A percentile compares a stretch with the other conserved stretches of the same genome.
Evolutionary conservation across 176 grass and related monocot species (phyloP).

Genomic region (Aechmea fasciata): DNA sequence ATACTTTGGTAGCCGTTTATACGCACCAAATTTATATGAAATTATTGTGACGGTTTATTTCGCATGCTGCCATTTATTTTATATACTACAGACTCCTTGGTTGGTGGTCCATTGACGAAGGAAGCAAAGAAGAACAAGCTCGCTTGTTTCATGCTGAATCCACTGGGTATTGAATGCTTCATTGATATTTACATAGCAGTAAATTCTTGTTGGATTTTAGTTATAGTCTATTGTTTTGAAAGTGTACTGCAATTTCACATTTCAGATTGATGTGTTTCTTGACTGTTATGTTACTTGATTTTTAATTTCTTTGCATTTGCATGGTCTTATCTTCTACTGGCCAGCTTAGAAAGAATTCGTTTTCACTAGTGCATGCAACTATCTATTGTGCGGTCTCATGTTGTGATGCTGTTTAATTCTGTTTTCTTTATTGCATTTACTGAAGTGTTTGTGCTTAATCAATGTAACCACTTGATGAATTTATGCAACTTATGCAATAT

Average conservation of each 20-base stretch:
- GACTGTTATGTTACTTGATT: too few relatives aligned
- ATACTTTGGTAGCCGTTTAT: not conserved
- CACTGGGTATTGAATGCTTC: conserved; percentile 45
- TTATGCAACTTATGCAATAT: too few relatives aligned
- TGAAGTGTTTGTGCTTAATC: too few relatives aligned
- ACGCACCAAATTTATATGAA: not conserved
- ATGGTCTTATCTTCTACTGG: too few relatives aligned
- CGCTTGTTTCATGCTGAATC: conserved; percentile 74
- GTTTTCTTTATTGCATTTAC: too few relatives aligned
- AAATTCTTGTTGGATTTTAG: not conserved
- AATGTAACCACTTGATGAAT: too few relatives aligned
- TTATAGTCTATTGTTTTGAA: not conserved
- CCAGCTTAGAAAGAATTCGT: too few relatives aligned
- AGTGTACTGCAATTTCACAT: not conserved
- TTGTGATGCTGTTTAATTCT: too few relatives aligned
- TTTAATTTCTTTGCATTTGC: too few relatives aligned
- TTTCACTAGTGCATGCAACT: too few relatives aligned
- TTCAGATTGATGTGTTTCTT: not conserved
- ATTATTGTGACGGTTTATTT: conserved; percentile 6
- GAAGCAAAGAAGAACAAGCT: conserved; percentile 94
- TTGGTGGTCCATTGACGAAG: conserved; percentile 99
- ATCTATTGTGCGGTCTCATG: too few relatives aligned
- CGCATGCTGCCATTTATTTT: conserved; percentile 13
- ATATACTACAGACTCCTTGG: conserved; percentile 54
- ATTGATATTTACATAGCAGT: conserved; percentile 1